These are phyloP conservation scores for Phytophthora tentaculata DNA, from an alignment of 352 stramenopile genomes.

Conservation along the genomic window DNA sequence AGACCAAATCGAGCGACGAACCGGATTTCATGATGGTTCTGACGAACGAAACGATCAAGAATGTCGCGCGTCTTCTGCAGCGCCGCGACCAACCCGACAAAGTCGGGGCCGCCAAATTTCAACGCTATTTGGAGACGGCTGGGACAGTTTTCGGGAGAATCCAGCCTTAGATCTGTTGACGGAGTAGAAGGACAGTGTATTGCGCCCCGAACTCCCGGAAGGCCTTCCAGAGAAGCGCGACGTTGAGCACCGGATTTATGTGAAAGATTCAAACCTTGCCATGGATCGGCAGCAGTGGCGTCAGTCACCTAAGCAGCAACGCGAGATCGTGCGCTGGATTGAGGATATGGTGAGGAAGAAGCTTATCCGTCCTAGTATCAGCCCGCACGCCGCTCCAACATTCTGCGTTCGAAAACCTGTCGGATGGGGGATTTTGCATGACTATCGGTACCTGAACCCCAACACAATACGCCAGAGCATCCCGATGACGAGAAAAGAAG, in stretches of 20 bases:
- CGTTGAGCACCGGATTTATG: neutral
- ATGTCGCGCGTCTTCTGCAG: neutral
- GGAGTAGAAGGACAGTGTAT: neutral
- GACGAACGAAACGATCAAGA: conserved; percentile 2
- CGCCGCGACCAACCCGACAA: neutral
- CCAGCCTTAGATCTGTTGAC: neutral
- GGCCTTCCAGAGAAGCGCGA: neutral
- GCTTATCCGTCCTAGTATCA: neutral
- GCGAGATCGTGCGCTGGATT: neutral
- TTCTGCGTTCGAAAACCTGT: neutral
- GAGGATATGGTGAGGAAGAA: neutral
- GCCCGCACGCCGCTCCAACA: neutral
- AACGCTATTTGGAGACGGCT: neutral
- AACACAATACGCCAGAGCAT: neutral
- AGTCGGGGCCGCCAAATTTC: neutral
- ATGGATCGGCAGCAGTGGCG: neutral
- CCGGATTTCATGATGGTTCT: neutral
- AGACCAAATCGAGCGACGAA: neutral
- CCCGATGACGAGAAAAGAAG: neutral
- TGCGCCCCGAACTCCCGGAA: neutral
- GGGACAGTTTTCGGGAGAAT: neutral
- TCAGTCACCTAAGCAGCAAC: neutral
- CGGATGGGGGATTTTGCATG: neutral
- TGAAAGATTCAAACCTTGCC: neutral
- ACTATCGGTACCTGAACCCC: neutral